phyloP scores from a whole-genome alignment of 768 basidiomycete genomes.

The Dendrothele bispora region DNA sequence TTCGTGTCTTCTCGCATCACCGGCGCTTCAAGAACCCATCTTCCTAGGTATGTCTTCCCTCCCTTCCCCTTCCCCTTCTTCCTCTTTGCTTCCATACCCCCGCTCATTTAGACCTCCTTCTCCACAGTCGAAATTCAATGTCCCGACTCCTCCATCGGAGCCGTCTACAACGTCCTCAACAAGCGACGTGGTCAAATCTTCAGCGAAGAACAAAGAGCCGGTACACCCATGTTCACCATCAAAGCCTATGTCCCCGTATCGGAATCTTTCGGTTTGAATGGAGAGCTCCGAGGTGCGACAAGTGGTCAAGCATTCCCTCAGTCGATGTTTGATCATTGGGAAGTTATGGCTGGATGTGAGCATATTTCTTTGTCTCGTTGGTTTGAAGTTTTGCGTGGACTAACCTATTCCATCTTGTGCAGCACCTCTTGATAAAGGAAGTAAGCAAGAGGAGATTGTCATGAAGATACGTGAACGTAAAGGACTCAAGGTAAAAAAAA shows the following conservation, averaged over 20 bases:
- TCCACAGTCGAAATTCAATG: slow-evolving; percentile 90
- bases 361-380: slow-evolving; percentile 7
- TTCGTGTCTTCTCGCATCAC: slow-evolving; percentile 87
- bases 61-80: background rate
- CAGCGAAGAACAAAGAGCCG: slow-evolving; percentile 92
- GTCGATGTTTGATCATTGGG: slow-evolving; percentile 91
- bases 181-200: slow-evolving; percentile 98
- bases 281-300: slow-evolving; percentile 87
- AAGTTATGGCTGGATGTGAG: slow-evolving; percentile 78
- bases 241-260: slow-evolving; percentile 92
- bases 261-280: slow-evolving; percentile 97
- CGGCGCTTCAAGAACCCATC: slow-evolving; percentile 92
- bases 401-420: no score
- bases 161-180: slow-evolving; percentile 92
- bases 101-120: no score
- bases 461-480: slow-evolving; percentile 83
- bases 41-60: slow-evolving; percentile 66
- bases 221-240: slow-evolving; percentile 99
- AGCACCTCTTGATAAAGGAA: slow-evolving; percentile 86
- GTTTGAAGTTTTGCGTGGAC: slow-evolving; percentile 5
- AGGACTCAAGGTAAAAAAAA: slow-evolving; percentile 77
- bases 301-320: slow-evolving; percentile 99
- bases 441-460: slow-evolving; percentile 86
- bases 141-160: slow-evolving; percentile 95
- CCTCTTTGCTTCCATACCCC: no score